Percentiles rank a stretch among this genome's conserved stretches.
Evolutionary conservation across 2,329 filamentous ascomycete species (phyloP).

Genomic region (Celoporthe dispersa): DNA sequence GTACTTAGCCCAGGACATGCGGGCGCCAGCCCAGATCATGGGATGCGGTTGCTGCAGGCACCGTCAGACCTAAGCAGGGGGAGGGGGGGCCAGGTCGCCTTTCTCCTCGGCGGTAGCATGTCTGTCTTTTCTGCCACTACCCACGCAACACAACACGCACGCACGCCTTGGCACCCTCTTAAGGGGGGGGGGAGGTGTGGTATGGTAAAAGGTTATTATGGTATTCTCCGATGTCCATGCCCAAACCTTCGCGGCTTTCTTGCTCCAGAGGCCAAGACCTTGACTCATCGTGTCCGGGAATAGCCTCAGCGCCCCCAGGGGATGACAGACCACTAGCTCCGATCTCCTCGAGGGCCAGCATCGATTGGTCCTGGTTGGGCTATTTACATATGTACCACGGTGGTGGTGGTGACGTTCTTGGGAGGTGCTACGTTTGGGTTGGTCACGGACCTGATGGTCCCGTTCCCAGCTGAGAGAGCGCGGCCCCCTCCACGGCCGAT

Average conservation of each 20-base stretch:
- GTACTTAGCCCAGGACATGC: not conserved
- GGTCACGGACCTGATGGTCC: not conserved
- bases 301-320: constrained; percentile 18
- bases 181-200: too few species aligned
- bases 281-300: constrained; percentile 12
- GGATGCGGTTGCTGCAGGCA: constrained; percentile 8
- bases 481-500: not conserved
- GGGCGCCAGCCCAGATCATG: constrained; percentile 6
- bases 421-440: not conserved
- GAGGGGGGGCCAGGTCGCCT: too few species aligned
- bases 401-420: not conserved
- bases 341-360: constrained; percentile 1
- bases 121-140: not conserved
- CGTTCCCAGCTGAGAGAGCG: not conserved
- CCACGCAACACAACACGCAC: not conserved
- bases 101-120: too few species aligned
- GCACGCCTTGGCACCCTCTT: not conserved
- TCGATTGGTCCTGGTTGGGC: not conserved
- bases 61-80: constrained; percentile 12
- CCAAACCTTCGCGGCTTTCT: not conserved
- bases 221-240: not conserved
- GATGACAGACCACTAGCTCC: constrained; percentile 16
- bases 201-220: not conserved
- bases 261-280: not conserved
- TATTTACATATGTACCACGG: not conserved